These are phyloP conservation scores for Pontederia crassipes DNA, from an alignment of 176 grass and related monocot genomes.

Conservation along the genomic window DNA sequence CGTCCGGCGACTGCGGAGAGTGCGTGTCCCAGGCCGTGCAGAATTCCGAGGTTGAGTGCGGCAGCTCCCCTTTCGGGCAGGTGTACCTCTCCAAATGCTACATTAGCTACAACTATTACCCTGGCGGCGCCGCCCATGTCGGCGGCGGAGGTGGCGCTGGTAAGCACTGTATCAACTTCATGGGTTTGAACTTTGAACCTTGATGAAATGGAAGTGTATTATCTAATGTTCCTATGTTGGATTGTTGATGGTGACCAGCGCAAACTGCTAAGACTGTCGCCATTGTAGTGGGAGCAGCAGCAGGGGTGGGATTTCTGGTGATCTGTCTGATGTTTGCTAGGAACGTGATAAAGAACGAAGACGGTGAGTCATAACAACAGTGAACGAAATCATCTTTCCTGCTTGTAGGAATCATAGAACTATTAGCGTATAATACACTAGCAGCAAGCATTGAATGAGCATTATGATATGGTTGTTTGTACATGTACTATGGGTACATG, in stretches of 20 bases:
- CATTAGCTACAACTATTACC: constrained; percentile 92
- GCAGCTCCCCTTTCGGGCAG: constrained; percentile 67
- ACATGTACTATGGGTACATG: too few relatives aligned
- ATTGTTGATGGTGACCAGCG: constrained; percentile 2
- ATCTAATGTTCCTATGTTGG: neutral
- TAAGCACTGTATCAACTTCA: neutral
- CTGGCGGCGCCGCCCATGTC: constrained; percentile 46
- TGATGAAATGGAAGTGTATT: too few relatives aligned
- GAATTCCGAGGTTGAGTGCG: constrained; percentile 88
- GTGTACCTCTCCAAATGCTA: constrained; percentile 98
- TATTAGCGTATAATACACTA: neutral
- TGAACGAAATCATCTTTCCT: constrained; percentile 8
- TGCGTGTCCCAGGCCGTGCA: constrained; percentile 86
- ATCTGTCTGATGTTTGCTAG: constrained; percentile 84
- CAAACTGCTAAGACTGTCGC: constrained; percentile 87
- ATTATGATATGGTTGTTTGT: too few relatives aligned
- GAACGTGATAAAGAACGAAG: constrained; percentile 76
- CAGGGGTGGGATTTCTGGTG: constrained; percentile 68
- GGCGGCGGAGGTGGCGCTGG: neutral
- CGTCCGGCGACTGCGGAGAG: constrained; percentile 47
- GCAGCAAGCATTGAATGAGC: too few relatives aligned
- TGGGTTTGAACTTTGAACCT: too few relatives aligned
- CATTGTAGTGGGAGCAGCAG: constrained; percentile 81
- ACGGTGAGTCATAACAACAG: constrained; percentile 41
- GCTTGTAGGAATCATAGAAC: constrained; percentile 44